phyloP scores from a whole-genome alignment of 179 eudicot species.

The Silene noctiflora region DNA sequence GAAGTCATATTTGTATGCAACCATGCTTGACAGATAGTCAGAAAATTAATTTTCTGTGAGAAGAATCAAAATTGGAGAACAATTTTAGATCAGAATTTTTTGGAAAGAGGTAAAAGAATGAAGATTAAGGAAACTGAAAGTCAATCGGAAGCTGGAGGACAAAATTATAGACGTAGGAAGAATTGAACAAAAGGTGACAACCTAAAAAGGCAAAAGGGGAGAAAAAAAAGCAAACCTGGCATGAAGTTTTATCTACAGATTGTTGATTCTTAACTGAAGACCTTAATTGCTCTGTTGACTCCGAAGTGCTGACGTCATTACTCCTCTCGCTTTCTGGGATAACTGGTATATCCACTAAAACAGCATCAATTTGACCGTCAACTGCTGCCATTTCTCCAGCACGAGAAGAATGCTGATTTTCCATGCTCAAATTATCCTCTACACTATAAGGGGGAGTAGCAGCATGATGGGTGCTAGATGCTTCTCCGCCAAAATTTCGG shows the following conservation, averaged over 20 bases:
- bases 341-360: slow-evolving; percentile 8
- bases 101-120: slow-evolving; percentile 2
- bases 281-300: slow-evolving; percentile 3
- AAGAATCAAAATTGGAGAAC: neutral
- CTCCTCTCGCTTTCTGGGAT: neutral
- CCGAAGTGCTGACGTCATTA: neutral
- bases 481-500: slow-evolving; percentile 17
- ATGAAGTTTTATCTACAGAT: slow-evolving; percentile 7
- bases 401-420: slow-evolving; percentile 7
- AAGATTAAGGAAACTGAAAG: neutral
- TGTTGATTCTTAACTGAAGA: neutral
- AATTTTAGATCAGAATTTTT: neutral
- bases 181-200: neutral
- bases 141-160: neutral
- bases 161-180: neutral
- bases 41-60: neutral
- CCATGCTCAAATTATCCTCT: slow-evolving; percentile 11
- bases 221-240: slow-evolving; percentile 28
- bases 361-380: slow-evolving; percentile 11
- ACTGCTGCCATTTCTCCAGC: slow-evolving; percentile 5
- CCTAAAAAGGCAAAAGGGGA: neutral
- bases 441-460: neutral
- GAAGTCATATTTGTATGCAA: neutral
- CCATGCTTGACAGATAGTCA: neutral
- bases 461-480: slow-evolving; percentile 5